These are phyloP conservation scores for Pyrenophora teres DNA, from an alignment of 2,329 filamentous ascomycete species.

Conservation along the genomic window DNA sequence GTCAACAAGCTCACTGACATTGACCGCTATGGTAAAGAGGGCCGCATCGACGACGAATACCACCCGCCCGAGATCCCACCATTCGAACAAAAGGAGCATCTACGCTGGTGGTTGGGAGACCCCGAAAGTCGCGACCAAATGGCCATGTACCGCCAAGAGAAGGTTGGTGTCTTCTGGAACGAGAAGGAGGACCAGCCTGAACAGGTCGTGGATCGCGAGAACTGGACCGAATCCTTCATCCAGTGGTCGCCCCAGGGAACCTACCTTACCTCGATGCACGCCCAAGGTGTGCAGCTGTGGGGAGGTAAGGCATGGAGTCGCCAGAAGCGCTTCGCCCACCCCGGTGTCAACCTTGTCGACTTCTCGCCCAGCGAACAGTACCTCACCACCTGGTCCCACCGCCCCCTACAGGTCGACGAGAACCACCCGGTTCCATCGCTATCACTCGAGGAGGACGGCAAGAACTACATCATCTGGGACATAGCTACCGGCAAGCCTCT, in stretches of 20 bases:
- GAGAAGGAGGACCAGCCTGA: slow-evolving; percentile 92
- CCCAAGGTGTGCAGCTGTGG: slow-evolving; percentile 97
- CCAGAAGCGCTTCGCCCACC: slow-evolving; percentile 91
- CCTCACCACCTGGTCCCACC: slow-evolving; percentile 93
- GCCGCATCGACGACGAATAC: slow-evolving; percentile 91
- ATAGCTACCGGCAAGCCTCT: slow-evolving; percentile 86
- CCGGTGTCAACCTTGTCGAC: slow-evolving; percentile 92
- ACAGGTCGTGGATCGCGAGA: slow-evolving; percentile 83
- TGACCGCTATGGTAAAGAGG: slow-evolving; percentile 92
- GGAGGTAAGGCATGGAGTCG: slow-evolving; percentile 87
- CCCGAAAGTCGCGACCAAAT: slow-evolving; percentile 91
- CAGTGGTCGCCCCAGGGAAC: slow-evolving; percentile 97
- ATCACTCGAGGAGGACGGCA: slow-evolving; percentile 86
- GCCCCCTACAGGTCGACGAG: slow-evolving; percentile 90
- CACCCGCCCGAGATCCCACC: slow-evolving; percentile 77
- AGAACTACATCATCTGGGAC: slow-evolving; percentile 99
- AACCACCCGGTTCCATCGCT: slow-evolving; percentile 79
- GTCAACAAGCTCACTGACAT: slow-evolving; percentile 99
- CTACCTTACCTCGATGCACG: slow-evolving; percentile 91
- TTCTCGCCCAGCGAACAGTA: slow-evolving; percentile 95
- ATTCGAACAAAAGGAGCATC: slow-evolving; percentile 90
- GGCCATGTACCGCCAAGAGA: slow-evolving; percentile 88
- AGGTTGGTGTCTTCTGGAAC: slow-evolving; percentile 97
- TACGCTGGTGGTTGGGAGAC: slow-evolving; percentile 91
- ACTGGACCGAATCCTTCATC: slow-evolving; percentile 98